Evolutionary conservation across 352 stramenopile species (phyloP), one percentile per base, ranked within the genome.

Genomic region (Pythium dissimile): DNA sequence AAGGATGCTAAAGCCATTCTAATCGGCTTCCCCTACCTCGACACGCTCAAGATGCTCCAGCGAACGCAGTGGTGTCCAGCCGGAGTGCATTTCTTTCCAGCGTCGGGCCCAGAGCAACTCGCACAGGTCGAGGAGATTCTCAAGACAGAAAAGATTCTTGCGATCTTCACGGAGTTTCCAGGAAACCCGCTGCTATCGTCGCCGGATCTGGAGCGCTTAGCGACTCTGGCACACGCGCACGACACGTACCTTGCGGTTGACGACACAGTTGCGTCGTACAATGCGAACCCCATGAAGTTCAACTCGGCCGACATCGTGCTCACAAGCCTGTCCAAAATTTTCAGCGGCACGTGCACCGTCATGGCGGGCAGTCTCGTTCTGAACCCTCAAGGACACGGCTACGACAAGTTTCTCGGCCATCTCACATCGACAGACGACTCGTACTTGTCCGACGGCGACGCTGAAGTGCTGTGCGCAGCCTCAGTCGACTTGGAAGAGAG

Each of bases 261-360:
- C 62, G 90, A 97, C 53, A 98, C 92, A 0, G 75, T 98, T 43
- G 84, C 70, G 2, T 92, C 86, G 13, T 97, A 95, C 72, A 94
- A 98, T 60, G 70, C 97, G 11, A 92, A 98, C 60, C 64, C 94
- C 23, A 82, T 97, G 67, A 69, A 88, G 38, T 66, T 80, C 35
- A 71, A 64, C 16, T 66, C 69, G 20, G 91, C 89, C 0, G 94
- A 98, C 74, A 67, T 97, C 8, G 81, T 97, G 28, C 84, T 79
- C n/a, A 97, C 92, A 12, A 96, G 82, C 64, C 68, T 98, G 32
- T 96, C 91, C 26, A 98, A 98, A 72, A 86, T 98, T 47, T 97
- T 98, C 49, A 94, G 84, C 45, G 94, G 94, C 13, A 82, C 80
- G 8, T 84, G 89, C 37, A 92, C 95, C 60, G 80, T 92, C n/a